These are phyloP conservation scores for Microbotryomycetes sp. DNA, from an alignment of 1,284 basidiomycete genomes.

Conservation along the genomic window DNA sequence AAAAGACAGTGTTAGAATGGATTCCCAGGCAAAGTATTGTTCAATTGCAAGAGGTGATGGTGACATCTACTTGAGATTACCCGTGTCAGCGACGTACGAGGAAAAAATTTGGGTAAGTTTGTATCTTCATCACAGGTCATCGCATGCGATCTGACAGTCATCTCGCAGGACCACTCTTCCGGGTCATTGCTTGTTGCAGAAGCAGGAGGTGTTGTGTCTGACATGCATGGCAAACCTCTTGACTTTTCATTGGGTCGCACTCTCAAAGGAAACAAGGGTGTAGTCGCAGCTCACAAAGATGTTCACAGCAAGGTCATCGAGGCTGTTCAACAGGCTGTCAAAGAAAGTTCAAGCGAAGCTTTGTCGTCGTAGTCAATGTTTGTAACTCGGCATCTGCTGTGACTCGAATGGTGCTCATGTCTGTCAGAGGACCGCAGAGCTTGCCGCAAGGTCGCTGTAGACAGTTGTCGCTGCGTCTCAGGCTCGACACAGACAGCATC, in stretches of 20 bases:
- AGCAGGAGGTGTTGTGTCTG: constrained; percentile 78
- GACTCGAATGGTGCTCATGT: background rate
- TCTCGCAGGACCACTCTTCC: constrained; percentile 79
- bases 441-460: background rate
- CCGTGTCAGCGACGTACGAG: constrained; percentile 63
- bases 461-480: background rate
- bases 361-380: background rate
- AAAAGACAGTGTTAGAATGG: constrained; percentile 73
- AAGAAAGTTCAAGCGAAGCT: constrained; percentile 3
- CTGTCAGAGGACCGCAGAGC: background rate
- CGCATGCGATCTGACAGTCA: background rate
- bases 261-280: constrained; percentile 76
- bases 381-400: background rate
- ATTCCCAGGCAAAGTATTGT: constrained; percentile 94
- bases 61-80: constrained; percentile 83
- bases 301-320: constrained; percentile 63
- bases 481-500: no score
- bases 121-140: constrained; percentile 7
- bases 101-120: constrained; percentile 81
- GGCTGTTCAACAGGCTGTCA: constrained; percentile 62
- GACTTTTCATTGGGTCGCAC: constrained; percentile 84
- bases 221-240: constrained; percentile 70
- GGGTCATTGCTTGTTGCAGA: constrained; percentile 81
- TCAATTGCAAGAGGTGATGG: constrained; percentile 82
- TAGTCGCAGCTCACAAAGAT: constrained; percentile 67